Evolutionary conservation across 2,329 filamentous ascomycete species (phyloP).

Genomic region (Aspergillus ibericus): DNA sequence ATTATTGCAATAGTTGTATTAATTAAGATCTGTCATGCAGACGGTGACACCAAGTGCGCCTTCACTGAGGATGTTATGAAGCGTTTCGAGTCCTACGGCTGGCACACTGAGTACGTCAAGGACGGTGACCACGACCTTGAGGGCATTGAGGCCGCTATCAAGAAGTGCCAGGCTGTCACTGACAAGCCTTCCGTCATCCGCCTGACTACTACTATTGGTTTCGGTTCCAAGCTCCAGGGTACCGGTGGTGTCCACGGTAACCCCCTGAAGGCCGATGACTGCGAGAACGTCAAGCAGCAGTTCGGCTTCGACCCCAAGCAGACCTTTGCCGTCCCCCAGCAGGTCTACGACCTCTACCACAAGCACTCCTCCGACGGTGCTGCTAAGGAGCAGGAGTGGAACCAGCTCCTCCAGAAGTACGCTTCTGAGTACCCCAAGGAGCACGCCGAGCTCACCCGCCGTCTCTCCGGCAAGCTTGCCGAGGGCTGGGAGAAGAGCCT

Average conservation of each 20-base stretch:
- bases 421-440: constrained; percentile 72
- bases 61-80: constrained; percentile 97
- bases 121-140: constrained; percentile 88
- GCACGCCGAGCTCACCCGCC: constrained; percentile 76
- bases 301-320: constrained; percentile 96
- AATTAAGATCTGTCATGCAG: constrained; percentile 41
- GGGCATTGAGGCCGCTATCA: constrained; percentile 83
- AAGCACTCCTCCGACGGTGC: constrained; percentile 84
- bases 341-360: constrained; percentile 89
- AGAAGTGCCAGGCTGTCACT: constrained; percentile 79
- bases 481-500: constrained; percentile 95
- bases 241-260: constrained; percentile 96
- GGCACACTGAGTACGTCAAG: constrained; percentile 82
- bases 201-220: constrained; percentile 96
- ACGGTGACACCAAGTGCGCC: constrained; percentile 91
- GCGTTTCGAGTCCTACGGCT: constrained; percentile 96
- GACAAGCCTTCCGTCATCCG: constrained; percentile 98
- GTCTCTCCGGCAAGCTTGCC: constrained; percentile 78
- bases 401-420: constrained; percentile 88
- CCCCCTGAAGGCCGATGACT: constrained; percentile 91
- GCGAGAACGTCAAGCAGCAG: constrained; percentile 87
- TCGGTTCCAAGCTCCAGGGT: constrained; percentile 87
- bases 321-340: constrained; percentile 88
- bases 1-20: not conserved
- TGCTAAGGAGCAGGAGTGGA: constrained; percentile 91